Evolutionary conservation across 2,329 filamentous ascomycete genomes (phyloP).

Genomic region (Trichoderma oligosporum): DNA sequence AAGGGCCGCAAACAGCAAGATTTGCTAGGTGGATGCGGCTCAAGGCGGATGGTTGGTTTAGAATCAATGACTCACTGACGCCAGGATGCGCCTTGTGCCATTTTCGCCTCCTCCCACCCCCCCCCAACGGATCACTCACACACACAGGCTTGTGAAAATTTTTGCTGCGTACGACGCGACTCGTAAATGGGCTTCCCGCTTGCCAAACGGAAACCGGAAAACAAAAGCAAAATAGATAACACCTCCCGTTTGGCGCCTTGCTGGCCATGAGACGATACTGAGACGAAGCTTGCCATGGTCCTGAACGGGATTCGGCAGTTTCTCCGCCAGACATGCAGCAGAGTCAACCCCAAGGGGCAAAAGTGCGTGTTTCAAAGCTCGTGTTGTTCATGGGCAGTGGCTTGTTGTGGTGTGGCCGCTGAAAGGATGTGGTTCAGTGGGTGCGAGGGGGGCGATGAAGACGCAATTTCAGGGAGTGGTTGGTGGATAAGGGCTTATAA

Average conservation of each 20-base stretch:
- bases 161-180: constrained; percentile 21
- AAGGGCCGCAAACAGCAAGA: constrained; percentile 31
- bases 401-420: constrained; percentile 21
- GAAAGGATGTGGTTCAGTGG: constrained; percentile 20
- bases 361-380: constrained; percentile 19
- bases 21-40: constrained; percentile 26
- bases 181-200: constrained; percentile 13
- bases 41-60: constrained; percentile 26
- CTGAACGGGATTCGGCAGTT: background rate
- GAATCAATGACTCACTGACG: constrained; percentile 30
- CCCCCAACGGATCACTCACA: background rate
- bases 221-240: background rate
- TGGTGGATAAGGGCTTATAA: constrained; percentile 21
- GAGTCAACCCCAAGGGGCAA: background rate
- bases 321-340: background rate
- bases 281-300: background rate
- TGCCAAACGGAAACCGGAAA: background rate
- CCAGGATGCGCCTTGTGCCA: constrained; percentile 17
- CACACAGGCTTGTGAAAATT: constrained; percentile 18
- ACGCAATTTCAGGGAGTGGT: constrained; percentile 28
- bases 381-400: constrained; percentile 11
- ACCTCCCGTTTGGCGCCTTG: background rate
- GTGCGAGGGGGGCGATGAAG: constrained; percentile 22
- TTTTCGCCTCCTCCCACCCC: constrained; percentile 17
- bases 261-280: constrained; percentile 15